These are phyloP conservation scores for Skeletonema costatum DNA, from an alignment of 108 stramenopile species.

Conservation along the genomic window DNA sequence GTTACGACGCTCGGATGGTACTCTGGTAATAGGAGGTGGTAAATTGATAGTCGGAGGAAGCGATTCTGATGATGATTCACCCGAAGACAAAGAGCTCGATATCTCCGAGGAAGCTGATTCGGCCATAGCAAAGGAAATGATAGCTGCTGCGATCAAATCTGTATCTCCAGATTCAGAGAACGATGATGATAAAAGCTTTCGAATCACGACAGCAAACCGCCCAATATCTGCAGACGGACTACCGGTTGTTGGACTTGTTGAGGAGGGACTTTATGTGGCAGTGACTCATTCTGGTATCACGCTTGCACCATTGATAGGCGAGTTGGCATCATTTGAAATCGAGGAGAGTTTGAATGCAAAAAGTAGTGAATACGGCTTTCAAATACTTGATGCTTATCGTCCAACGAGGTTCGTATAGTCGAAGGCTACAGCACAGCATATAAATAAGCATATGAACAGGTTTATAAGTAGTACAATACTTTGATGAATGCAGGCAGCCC, in stretches of 20 bases:
- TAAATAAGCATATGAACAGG: no score
- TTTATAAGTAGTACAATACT: no score
- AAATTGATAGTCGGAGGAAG: conserved; percentile 59
- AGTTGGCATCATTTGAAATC: conserved; percentile 58
- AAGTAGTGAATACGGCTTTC: not conserved
- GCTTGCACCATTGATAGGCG: conserved; percentile 57
- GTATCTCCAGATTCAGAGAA: conserved; percentile 2
- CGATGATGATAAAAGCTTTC: not conserved
- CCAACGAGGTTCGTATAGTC: not conserved
- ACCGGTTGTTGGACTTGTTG: conserved; percentile 54
- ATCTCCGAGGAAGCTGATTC: not conserved
- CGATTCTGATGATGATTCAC: not conserved
- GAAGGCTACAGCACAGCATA: no score
- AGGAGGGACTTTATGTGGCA: conserved; percentile 48
- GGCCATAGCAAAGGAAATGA: conserved; percentile 22
- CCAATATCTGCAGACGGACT: conserved; percentile 75
- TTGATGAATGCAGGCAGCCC: no score
- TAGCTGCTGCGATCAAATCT: conserved; percentile 14
- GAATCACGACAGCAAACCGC: conserved; percentile 51
- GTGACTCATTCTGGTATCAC: conserved; percentile 75
- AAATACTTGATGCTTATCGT: conserved; percentile 5
- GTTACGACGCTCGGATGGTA: conserved; percentile 55
- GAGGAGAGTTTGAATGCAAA: not conserved
- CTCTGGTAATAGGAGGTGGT: conserved; percentile 61
- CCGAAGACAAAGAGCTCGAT: not conserved